Evolutionary conservation across 2,329 filamentous ascomycete genomes (phyloP), one percentile per base, ranked within the genome.

Genomic region (Neonectria coccinea): DNA sequence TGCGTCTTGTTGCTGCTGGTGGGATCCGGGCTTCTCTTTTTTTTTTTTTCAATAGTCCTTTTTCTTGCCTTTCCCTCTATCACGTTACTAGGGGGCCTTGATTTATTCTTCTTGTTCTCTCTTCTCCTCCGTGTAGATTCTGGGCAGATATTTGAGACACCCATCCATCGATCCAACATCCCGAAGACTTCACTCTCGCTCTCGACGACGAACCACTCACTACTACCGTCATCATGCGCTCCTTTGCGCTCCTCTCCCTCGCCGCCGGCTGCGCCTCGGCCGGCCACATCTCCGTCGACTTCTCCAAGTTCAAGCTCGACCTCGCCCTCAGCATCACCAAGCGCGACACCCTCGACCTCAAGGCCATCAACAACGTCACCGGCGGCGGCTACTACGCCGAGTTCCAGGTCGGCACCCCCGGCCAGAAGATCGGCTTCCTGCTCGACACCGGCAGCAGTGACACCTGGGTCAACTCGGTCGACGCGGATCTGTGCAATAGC

Each of bases 371-470:
- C 77, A 87, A 86, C 67, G 71, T 87, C 65, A 83, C 81, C 0
- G 83, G 82, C 50, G 86, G 85, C 36, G 83, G 85, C 14, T 89
- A 89, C 78, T 88, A 84, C 72, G 83, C 85, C 44, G 81, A 86
- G 55, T 82, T 90, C 45, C 78, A 79, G n/a, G 76, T 90, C 45
- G 88, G 88, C 54, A 88, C 87, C 0, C 88, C 88, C 1, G 78
- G 80, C 0, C 88, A 90, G 75, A 75, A 77, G 3, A 75, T 89
- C 54, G 80, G 77, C 57, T 80, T 90, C 70, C 80, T 86, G 57
- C 81, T 90, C 66, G 88, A 90, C 75, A 90, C 88, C 2, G 88
- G 88, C 29, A 89, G 86, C 74, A 88, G 85, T 67, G 88, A 90
- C 73, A 84, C 87, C 4, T 90, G 88, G 87, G 79, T 89, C 45